Percentiles rank a stretch among this genome's conserved stretches.
Conservation (phyloP, 2,329 filamentous ascomycete species). For the Paramyrothecium sp. region DNA sequence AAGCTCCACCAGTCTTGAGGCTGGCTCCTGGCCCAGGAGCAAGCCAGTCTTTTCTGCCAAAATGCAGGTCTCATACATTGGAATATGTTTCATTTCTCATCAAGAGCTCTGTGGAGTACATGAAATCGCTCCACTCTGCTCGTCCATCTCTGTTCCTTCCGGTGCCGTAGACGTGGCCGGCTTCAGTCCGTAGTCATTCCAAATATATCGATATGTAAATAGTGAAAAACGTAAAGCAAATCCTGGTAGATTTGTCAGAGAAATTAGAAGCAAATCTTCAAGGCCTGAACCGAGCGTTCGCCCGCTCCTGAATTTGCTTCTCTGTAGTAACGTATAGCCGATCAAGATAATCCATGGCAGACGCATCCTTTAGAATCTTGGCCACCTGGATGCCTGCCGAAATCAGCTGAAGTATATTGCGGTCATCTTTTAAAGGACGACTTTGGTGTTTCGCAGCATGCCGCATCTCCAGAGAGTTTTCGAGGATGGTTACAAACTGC, state of each 20-base stretch:
- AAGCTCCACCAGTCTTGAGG: background rate
- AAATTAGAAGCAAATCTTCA: slow-evolving; percentile 11
- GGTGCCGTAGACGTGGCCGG: slow-evolving; percentile 22
- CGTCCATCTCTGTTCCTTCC: slow-evolving; percentile 22
- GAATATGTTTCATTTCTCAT: background rate
- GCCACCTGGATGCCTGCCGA: slow-evolving; percentile 85
- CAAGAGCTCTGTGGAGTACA: background rate
- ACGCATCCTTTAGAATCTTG: slow-evolving; percentile 81
- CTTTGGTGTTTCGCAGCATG: slow-evolving; percentile 82
- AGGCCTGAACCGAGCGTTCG: slow-evolving; percentile 31
- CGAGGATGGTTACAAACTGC: slow-evolving; percentile 82
- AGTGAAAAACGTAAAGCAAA: slow-evolving; percentile 16
- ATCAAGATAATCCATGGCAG: slow-evolving; percentile 81
- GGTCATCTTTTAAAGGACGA: slow-evolving; percentile 81
- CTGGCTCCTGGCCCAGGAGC: background rate
- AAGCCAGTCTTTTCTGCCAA: background rate
- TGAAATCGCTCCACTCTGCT: slow-evolving; percentile 9
- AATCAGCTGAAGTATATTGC: slow-evolving; percentile 84
- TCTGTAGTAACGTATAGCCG: slow-evolving; percentile 80
- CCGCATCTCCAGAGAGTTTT: slow-evolving; percentile 86
- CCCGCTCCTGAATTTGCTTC: slow-evolving; percentile 70
- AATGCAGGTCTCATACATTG: background rate
- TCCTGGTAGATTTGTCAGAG: slow-evolving; percentile 2
- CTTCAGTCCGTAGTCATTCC: slow-evolving; percentile 16
- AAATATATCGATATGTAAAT: slow-evolving; percentile 18